Base-by-base conservation (phyloP, 441 rosid species). In the Eruca vesicaria region DNA sequence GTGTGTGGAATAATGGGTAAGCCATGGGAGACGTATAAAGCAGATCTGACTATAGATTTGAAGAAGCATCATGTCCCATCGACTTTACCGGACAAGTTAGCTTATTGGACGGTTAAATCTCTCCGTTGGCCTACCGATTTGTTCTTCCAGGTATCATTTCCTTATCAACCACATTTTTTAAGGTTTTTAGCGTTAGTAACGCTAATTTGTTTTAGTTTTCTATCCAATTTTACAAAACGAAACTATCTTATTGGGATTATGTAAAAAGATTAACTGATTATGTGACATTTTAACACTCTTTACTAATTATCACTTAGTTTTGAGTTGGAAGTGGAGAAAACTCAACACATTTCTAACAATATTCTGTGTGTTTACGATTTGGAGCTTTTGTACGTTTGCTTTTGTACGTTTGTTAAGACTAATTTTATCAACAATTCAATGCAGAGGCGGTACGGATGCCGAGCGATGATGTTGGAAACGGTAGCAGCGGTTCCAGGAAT, bases 401-500 rank as follows among this genome's bases (percentile, higher is more conserved):
- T n/a, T n/a, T n/a, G n/a, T n/a, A n/a, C n/a, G n/a, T n/a, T 43
- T 15, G 53, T 45, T 45, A n/a, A 48, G 55, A 48, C 56, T 18
- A 18, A 8, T 3, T 50, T 2, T 50, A 50, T 18, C 23, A 50
- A 50, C 12, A 5, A 50, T 50, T 8, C 12, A 50, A 72, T 8
- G 50, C 86, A 91, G 94, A 85, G 86, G 68, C 79, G 96, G 31
- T 86, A 95, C 16, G 88, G 88, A 29, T 95, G 97, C 75, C 84
- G 84, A 11, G 97, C 97, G 3, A 86, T 94, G 91, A 84, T 91
- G 68, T 84, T 94, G 9, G 96, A 94, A 75, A 92, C 97, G 0
- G 97, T 92, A 35, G 97, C 94, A 1, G 99, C 94, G 6, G 97
- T 94, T 1, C 97, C 97, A 0, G 97, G 97, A 14, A 94, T 94